Evolutionary conservation across 2,329 filamentous ascomycete species (phyloP).

Genomic region (Botrytis deweyae): DNA sequence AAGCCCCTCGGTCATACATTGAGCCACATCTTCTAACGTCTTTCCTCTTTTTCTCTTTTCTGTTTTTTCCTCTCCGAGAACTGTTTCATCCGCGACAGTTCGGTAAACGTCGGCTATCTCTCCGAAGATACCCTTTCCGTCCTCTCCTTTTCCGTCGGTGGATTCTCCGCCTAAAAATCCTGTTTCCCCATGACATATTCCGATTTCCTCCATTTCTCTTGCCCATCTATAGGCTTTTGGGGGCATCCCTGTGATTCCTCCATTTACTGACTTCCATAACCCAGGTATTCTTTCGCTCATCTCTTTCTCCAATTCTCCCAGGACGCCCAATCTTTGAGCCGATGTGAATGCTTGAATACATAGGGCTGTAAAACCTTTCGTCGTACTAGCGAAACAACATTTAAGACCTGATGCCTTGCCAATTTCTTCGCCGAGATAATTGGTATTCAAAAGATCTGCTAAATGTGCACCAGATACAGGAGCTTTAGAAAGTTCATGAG

Average conservation of each 20-base stretch:
- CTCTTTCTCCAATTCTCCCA: conserved; percentile 57
- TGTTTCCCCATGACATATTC: conserved; percentile 64
- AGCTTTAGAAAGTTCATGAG: conserved; percentile 42
- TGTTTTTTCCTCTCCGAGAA: conserved; percentile 58
- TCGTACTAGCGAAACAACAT: conserved; percentile 63
- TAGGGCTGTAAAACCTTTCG: conserved; percentile 66
- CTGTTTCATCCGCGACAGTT: conserved; percentile 59
- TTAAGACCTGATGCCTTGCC: conserved; percentile 61
- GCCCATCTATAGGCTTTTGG: conserved; percentile 79
- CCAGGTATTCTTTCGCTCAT: conserved; percentile 52
- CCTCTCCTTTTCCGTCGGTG: conserved; percentile 32
- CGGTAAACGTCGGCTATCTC: conserved; percentile 62
- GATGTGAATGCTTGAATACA: conserved; percentile 71
- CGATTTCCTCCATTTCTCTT: conserved; percentile 75
- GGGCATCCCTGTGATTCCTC: conserved; percentile 58
- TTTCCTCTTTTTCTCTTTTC: conserved; percentile 56
- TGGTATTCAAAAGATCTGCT: conserved; percentile 47
- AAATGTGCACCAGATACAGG: conserved; percentile 46
- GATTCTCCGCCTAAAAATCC: conserved; percentile 50
- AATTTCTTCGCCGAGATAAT: conserved; percentile 50
- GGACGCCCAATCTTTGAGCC: conserved; percentile 61
- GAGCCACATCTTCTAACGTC: conserved; percentile 58
- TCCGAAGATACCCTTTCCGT: conserved; percentile 50
- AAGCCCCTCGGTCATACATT: conserved; percentile 49
- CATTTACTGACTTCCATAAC: conserved; percentile 48